Base-by-base conservation (phyloP, 768 basidiomycete species). In the Phylloporus scabripes region DNA sequence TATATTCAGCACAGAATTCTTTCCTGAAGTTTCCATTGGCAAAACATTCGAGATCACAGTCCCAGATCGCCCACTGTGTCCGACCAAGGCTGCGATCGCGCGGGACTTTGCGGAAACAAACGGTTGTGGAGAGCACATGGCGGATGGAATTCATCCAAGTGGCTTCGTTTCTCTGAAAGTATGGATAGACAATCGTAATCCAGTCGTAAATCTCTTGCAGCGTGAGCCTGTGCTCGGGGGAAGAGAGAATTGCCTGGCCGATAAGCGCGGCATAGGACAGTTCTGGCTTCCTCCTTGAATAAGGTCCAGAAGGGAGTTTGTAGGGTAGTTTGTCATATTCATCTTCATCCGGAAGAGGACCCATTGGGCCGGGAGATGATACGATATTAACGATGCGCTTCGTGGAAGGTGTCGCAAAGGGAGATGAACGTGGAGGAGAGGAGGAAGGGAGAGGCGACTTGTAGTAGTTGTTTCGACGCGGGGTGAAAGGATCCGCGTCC, bases 61-160 rank as follows among this genome's bases (percentile, higher is more conserved):
- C 83, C 65, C 80, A 86, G 53, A 94, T 88, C 2, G 87, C 87
- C 92, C 92, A 94, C 29, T 86, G 78, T 20, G 88, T 89, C 42
- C 91, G 80, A 29, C 92, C 90, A 29, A 87, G 78, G 21, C 81
- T 76, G 11, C 85, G 80, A 50, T 89, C 84, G 18, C 92, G 74
- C 3, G 82, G 79, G 0, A 86, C 81, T 58, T 95, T 96, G 54
- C 91, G 81, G 67, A 96, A 97, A 59, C 86, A 87, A 32, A 86
- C 81, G 38, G 94, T 95, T 3, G 93, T 91, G 55, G 89, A 92
- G 21, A 98, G 77, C 42, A 94, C 93, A 68, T 98, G 94, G n/a
- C 95, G 81, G 51, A 98, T 92, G 48, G 92, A 94, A 68, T 96
- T 96, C 82, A 94, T 93, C 95, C 95, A 98, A 6, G 92, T 95